phyloP scores from a whole-genome alignment of 371 early-diverging fungal genomes.

The Funneliformis caledonium region DNA sequence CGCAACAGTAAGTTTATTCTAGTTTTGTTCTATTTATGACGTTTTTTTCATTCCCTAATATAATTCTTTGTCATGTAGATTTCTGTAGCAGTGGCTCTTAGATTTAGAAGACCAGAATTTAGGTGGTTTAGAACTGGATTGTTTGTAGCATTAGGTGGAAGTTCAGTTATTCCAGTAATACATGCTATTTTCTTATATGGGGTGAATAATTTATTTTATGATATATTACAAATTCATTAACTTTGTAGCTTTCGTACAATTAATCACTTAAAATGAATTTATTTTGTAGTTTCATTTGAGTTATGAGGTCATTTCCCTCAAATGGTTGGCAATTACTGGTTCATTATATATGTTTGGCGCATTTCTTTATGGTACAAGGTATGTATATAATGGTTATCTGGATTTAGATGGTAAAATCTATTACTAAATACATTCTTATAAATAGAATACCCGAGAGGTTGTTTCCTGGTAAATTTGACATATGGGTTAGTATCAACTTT shows the following conservation, averaged over 20 bases:
- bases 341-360: conserved; percentile 82
- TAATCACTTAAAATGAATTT: background rate
- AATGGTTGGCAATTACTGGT: conserved; percentile 73
- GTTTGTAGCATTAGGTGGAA: conserved; percentile 80
- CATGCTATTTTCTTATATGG: conserved; percentile 76
- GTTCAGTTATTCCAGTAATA: conserved; percentile 75
- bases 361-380: conserved; percentile 76
- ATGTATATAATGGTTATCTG: background rate
- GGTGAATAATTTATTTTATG: conserved; percentile 51
- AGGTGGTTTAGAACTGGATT: conserved; percentile 77
- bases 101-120: conserved; percentile 76
- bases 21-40: conserved; percentile 23
- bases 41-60: background rate
- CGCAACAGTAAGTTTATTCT: conserved; percentile 55
- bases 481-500: conserved; percentile 58
- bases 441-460: conserved; percentile 61
- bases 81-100: conserved; percentile 58
- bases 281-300: conserved; percentile 48
- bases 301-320: conserved; percentile 62
- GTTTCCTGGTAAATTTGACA: conserved; percentile 64
- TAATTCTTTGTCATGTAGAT: conserved; percentile 47
- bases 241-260: background rate
- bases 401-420: background rate
- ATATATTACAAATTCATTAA: background rate
- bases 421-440: background rate